Base-by-base conservation (phyloP, 2,329 filamentous ascomycete genomes). In the Dothistroma pini region DNA sequence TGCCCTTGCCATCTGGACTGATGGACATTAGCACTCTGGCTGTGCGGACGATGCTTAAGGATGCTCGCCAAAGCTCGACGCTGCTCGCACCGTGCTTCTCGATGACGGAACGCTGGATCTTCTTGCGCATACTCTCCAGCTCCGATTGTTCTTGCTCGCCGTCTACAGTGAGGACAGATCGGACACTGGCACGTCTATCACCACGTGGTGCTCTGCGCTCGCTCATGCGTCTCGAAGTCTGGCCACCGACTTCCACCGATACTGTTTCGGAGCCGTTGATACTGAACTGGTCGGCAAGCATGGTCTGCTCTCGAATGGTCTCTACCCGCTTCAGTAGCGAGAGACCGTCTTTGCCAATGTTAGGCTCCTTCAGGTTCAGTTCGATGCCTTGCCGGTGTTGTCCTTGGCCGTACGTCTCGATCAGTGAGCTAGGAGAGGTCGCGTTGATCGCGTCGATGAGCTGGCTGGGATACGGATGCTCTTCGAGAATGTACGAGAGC, bases 51-150 rank as follows among this genome's bases (percentile, higher is more conserved):
- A 75, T 64, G 51, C 64, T 66, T 4, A 79, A 62, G 6, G 73
- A 72, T 34, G 72, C 69, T 14, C 63, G 65, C 77, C 77, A 79
- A 4, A 79, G 68, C 44, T 77, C 72, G 14, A 75, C 72, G 35
- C 68, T 70, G 19, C 62, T 57, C 16, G 67, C 66, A 22, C 73
- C 73, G 34, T 66, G 50, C 11, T 73, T 65, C 34, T 72, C 72
- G 48, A 79, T 74, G 48, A 71, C 69, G 16, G 72, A 71, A 16
- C 76, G 72, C 66, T 79, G 76, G 16, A 79, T 69, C 58, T 74
- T 76, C 63, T 71, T 77, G n/a, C 76, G 70, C 7, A 70, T 66
- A 61, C 72, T 72, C 16, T 76, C 72, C 11, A 78, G 63, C 57
- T 75, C 74, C 2, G 63, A 64, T 16, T 65, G 49, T 50, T 68